Evolutionary conservation across 768 basidiomycete genomes (phyloP).

Genomic region (Amanita inopinata): DNA sequence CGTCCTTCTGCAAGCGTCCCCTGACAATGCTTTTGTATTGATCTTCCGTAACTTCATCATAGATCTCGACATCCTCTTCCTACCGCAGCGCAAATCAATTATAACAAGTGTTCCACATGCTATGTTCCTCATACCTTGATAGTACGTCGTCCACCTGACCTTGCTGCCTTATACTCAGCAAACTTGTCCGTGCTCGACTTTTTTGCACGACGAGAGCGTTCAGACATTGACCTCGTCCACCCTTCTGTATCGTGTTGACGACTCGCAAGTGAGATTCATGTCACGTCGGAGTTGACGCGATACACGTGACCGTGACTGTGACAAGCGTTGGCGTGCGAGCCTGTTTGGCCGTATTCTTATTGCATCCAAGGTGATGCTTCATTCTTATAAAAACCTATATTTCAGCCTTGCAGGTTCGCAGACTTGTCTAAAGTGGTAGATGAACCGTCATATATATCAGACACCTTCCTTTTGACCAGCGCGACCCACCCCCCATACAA

Average conservation of each 20-base stretch:
- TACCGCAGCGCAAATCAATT: constrained; percentile 13
- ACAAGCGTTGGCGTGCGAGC: not conserved
- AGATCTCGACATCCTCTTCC: constrained; percentile 60
- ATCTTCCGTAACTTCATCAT: constrained; percentile 86
- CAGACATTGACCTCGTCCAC: constrained; percentile 25
- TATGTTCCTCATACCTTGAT: constrained; percentile 38
- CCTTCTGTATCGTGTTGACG: not conserved
- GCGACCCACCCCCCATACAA: too few relatives aligned
- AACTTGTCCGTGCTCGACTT: constrained; percentile 36
- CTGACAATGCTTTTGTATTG: constrained; percentile 82
- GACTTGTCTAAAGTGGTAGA: too few relatives aligned
- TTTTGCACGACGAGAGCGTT: constrained; percentile 31
- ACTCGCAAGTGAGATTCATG: constrained; percentile 3
- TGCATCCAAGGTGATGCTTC: too few relatives aligned
- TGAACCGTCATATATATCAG: too few relatives aligned
- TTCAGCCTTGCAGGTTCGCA: too few relatives aligned
- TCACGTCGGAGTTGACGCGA: constrained; percentile 8
- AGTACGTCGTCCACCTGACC: constrained; percentile 48
- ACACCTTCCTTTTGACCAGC: too few relatives aligned
- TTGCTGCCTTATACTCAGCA: constrained; percentile 48
- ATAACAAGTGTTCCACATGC: not conserved
- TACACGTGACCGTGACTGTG: constrained; percentile 4
- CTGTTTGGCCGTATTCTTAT: too few relatives aligned
- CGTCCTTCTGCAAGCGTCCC: constrained; percentile 73
- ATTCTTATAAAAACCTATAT: too few relatives aligned